Evolutionary conservation across 305 asterid species (phyloP).

Genomic region (Fraxinus dipetala): DNA sequence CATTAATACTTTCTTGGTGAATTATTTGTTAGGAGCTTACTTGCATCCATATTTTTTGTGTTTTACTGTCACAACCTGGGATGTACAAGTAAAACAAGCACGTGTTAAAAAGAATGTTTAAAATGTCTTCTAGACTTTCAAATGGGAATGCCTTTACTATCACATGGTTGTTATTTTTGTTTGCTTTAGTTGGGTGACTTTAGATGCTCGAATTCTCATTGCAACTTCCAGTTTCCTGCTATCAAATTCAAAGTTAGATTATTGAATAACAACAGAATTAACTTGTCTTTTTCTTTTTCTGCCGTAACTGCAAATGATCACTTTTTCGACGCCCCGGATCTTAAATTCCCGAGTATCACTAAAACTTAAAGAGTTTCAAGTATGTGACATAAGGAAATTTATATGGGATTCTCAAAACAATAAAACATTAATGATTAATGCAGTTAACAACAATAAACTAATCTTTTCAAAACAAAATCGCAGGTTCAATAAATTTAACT

Average conservation of each 20-base stretch:
- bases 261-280: neutral
- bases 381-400: neutral
- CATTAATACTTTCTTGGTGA: neutral
- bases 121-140: slow-evolving; percentile 4
- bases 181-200: neutral
- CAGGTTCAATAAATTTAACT: neutral
- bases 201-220: neutral
- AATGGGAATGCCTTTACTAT: neutral
- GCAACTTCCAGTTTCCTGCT: slow-evolving; percentile 2
- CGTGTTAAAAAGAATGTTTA: neutral
- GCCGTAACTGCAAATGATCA: neutral
- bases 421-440: neutral
- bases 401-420: neutral
- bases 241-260: neutral
- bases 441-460: neutral
- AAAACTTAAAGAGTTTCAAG: neutral
- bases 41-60: neutral
- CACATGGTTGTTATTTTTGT: neutral
- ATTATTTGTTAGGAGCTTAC: neutral
- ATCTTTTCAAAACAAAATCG: neutral
- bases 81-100: neutral
- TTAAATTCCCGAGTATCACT: neutral
- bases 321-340: neutral
- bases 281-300: neutral
- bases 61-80: neutral